Evolutionary conservation across 148 eudicot genomes (phyloP).

Genomic region (Nepenthes mirabilis): DNA sequence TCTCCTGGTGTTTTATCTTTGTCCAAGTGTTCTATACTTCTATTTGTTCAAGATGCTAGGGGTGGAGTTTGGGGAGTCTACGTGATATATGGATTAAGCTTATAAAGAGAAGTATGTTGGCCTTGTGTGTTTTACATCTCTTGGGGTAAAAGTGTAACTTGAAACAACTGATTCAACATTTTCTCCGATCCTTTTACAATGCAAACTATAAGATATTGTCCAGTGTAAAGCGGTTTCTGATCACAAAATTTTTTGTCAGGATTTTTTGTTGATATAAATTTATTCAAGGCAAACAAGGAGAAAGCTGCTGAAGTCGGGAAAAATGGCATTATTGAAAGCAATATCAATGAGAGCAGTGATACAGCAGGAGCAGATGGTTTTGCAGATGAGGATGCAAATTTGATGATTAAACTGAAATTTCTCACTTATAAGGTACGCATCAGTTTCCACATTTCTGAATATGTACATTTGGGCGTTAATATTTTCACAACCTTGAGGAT

Average conservation of each 20-base stretch:
- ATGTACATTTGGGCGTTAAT: background rate
- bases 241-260: conserved; percentile 33
- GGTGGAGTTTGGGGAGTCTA: too few relatives aligned
- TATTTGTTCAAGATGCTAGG: too few relatives aligned
- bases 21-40: too few relatives aligned
- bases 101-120: too few relatives aligned
- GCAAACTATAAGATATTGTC: background rate
- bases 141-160: too few relatives aligned
- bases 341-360: conserved; percentile 17
- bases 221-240: conserved; percentile 1
- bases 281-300: conserved; percentile 57
- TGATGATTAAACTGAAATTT: conserved; percentile 92
- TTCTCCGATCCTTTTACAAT: too few relatives aligned
- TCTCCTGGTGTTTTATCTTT: too few relatives aligned
- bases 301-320: conserved; percentile 24
- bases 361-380: conserved; percentile 33
- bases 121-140: too few relatives aligned
- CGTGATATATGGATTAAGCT: too few relatives aligned
- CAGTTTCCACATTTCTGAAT: background rate
- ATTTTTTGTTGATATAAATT: conserved; percentile 79
- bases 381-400: conserved; percentile 91
- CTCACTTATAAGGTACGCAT: conserved; percentile 71
- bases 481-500: too few relatives aligned
- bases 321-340: conserved; percentile 11
- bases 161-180: too few relatives aligned